Percentiles rank a stretch among this genome's conserved stretches.
phyloP scores from a whole-genome alignment of 192 early-diverging fungal species.

The Borealophlyctis nickersoniae region DNA sequence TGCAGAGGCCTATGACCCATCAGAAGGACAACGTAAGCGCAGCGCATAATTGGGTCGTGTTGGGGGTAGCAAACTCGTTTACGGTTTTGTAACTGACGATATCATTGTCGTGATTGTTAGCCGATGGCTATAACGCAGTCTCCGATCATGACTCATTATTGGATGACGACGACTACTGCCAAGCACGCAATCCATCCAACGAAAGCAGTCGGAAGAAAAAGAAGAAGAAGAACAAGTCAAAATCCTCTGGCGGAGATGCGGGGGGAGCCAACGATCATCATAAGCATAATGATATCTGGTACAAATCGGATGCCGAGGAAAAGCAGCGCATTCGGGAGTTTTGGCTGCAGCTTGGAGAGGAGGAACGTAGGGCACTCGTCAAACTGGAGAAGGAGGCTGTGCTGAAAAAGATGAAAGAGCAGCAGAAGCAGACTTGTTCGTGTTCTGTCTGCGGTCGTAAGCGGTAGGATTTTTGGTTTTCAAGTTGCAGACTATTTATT shows the following conservation, averaged over 20 bases:
- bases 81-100: no score
- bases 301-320: constrained; percentile 70
- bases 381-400: constrained; percentile 85
- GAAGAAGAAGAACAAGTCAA: constrained; percentile 22
- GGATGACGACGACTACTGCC: constrained; percentile 4
- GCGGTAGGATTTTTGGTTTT: constrained; percentile 48
- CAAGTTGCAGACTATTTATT: no score
- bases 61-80: no score
- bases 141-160: constrained; percentile 18
- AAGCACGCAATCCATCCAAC: constrained; percentile 6
- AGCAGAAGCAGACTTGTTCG: constrained; percentile 79
- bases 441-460: constrained; percentile 81
- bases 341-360: constrained; percentile 78
- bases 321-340: constrained; percentile 77
- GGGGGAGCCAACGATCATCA: constrained; percentile 3
- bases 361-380: constrained; percentile 73
- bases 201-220: constrained; percentile 26
- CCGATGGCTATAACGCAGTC: no score
- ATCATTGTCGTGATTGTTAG: no score
- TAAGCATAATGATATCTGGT: constrained; percentile 53
- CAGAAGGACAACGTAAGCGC: no score
- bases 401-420: constrained; percentile 85
- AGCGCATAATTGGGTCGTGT: no score
- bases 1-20: no score
- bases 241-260: constrained; percentile 5